These are phyloP conservation scores for Phlebiopsis flavidoalba DNA, from an alignment of 768 basidiomycete genomes.

Conservation along the genomic window DNA sequence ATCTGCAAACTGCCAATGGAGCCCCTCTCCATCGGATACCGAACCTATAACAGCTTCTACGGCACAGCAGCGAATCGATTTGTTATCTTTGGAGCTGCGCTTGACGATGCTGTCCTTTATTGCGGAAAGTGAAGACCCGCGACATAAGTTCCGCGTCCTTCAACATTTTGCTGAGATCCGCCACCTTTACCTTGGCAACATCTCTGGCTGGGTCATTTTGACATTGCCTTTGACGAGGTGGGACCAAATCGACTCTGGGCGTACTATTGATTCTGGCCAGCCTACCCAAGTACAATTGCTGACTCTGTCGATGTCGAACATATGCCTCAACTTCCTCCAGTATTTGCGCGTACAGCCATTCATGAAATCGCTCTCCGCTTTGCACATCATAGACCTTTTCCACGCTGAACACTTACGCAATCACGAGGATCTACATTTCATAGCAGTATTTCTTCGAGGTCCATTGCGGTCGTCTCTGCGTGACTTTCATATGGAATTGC, in stretches of 20 bases:
- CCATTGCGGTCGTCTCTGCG: not conserved
- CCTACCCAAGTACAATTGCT: not conserved
- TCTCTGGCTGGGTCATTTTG: conserved; percentile 12
- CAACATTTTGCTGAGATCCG: conserved; percentile 6
- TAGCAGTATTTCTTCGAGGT: conserved; percentile 3
- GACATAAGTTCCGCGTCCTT: conserved; percentile 4
- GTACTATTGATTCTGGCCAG: not conserved
- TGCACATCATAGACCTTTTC: conserved; percentile 5
- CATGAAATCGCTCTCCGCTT: conserved; percentile 1
- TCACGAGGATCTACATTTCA: conserved; percentile 1
- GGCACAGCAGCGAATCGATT: not conserved
- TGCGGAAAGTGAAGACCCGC: not conserved
- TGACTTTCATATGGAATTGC: conserved; percentile 2
- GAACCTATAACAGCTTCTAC: not conserved
- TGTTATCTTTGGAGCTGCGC: not conserved
- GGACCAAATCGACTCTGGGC: not conserved
- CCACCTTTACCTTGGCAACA: not conserved
- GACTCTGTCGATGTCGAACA: conserved; percentile 7
- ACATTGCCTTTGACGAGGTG: not conserved
- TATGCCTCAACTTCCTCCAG: conserved; percentile 9
- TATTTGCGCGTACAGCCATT: conserved; percentile 6
- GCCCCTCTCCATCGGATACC: not conserved
- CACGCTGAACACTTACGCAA: conserved; percentile 4
- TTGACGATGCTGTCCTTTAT: conserved; percentile 4
- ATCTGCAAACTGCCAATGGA: conserved; percentile 8